phyloP scores from a whole-genome alignment of 148 eudicot genomes.

The Chenopodium album region DNA sequence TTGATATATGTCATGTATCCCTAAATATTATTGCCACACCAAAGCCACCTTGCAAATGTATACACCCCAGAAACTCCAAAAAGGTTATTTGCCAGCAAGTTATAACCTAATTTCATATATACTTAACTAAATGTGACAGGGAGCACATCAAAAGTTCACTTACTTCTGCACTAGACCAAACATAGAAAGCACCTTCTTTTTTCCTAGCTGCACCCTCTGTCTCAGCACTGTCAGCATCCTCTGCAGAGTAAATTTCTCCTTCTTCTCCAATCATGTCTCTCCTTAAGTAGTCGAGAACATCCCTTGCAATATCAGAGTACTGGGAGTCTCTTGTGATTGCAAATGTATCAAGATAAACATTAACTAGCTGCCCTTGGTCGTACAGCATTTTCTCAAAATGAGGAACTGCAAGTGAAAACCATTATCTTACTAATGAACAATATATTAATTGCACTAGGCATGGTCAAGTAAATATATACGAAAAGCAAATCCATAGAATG shows the following conservation, averaged over 20 bases:
- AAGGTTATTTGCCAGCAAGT: not conserved
- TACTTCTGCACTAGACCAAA: conserved; percentile 84
- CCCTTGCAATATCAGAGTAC: conserved; percentile 63
- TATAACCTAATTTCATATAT: not conserved
- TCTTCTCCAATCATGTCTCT: conserved; percentile 87
- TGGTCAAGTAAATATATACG: not conserved
- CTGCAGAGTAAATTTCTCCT: conserved; percentile 94
- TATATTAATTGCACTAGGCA: not conserved
- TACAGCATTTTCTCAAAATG: conserved; percentile 99
- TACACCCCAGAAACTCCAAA: not conserved
- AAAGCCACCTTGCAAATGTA: not conserved
- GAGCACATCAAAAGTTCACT: conserved; percentile 1
- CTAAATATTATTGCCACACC: not conserved
- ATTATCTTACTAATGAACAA: not conserved
- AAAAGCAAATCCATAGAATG: not conserved
- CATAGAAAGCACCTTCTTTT: conserved; percentile 90
- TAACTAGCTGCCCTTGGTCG: conserved; percentile 89
- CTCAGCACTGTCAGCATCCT: conserved; percentile 98
- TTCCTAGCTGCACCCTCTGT: conserved; percentile 54
- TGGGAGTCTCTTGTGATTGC: conserved; percentile 62
- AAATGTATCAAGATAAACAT: conserved; percentile 76
- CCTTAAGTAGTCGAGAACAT: conserved; percentile 86
- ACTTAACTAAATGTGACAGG: not conserved
- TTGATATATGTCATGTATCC: not conserved
- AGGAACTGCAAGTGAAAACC: conserved; percentile 59